Base-by-base conservation (phyloP, 2,329 filamentous ascomycete genomes). In the Monilinia fructigena region DNA sequence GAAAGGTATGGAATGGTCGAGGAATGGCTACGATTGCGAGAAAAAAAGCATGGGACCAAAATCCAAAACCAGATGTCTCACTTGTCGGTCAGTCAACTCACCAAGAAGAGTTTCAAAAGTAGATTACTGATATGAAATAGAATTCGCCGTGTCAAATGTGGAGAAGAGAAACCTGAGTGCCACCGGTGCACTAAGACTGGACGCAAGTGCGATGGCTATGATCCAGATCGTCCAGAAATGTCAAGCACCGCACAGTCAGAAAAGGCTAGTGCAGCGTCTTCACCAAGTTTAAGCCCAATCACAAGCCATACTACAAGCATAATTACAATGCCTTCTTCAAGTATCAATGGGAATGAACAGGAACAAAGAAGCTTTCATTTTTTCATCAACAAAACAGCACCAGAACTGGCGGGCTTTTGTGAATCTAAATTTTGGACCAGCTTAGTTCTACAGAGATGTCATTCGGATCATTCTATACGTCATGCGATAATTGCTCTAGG, bases 121-220 rank as follows among this genome's bases (percentile, higher is more conserved):
- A 42, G 47, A 58, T 67, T n/a, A 66, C 52, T 66, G 35, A 38
- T 52, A 35, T 4, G 12, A 53, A 45, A 7, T 65, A 75, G 74
- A 60, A 71, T 73, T 20, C 68, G 73, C n/a, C 68, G 73, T 66
- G 71, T 75, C 4, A 75, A 75, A 55, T 75, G 74, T 48, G 74
- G 72, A 28, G 74, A 75, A 66, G 70, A 72, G 38, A 73, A 70
- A 58, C 74, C 74, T 3, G 68, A 70, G 31, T 75, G 74, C 52
- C 69, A 70, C 58, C 68, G 70, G 65, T 75, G 73, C 66, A 73
- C 69, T 7, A 71, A 68, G 3, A 75, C 72, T 18, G 71, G 73
- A 20, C 67, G 74, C 18, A 74, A 70, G 52, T 75, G 74, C 55
- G 73, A 75, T 68, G 73, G 73, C 20, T 75, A 75, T 68, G 69